A percentile compares a stretch with the other conserved stretches of the same genome.
These are phyloP conservation scores for Saxophila tyrrhenica DNA, from an alignment of 495 filamentous ascomycete genomes.

Conservation along the genomic window DNA sequence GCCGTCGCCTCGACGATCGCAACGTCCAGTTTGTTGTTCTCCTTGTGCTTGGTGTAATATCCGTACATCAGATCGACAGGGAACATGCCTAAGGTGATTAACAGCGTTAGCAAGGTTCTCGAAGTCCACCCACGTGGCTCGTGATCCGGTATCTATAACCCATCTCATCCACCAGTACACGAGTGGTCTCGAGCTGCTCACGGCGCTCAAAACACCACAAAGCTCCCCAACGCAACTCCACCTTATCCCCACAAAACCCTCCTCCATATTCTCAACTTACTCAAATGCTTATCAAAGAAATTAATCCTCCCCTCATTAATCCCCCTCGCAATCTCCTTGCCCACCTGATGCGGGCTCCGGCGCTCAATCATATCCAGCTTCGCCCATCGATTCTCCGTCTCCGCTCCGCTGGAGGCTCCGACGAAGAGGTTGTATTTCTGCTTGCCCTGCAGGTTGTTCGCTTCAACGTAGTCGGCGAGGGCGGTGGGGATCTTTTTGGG, in stretches of 20 bases:
- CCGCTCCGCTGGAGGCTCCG: conserved; percentile 76
- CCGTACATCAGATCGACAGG: conserved; percentile 74
- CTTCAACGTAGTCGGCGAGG: conserved; percentile 80
- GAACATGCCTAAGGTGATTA: conserved; percentile 49
- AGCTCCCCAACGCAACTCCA: no score
- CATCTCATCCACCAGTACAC: no score
- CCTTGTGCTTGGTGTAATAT: conserved; percentile 69
- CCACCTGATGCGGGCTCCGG: conserved; percentile 76
- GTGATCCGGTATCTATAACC: no score
- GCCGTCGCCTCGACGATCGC: conserved; percentile 79
- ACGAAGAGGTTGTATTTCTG: conserved; percentile 80
- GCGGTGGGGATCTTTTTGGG: conserved; percentile 70
- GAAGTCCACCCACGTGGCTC: no score
- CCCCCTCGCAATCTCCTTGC: conserved; percentile 81
- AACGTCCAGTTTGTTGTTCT: conserved; percentile 64
- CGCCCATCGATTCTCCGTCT: conserved; percentile 89
- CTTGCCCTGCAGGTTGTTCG: conserved; percentile 75
- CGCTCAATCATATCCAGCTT: conserved; percentile 79
- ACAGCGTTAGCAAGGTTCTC: no score
- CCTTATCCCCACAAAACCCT: no score
- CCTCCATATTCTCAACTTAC: no score
- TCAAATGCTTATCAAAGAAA: conserved; percentile 88
- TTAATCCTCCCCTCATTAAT: conserved; percentile 84
- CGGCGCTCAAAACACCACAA: no score
- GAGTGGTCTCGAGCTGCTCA: no score